phyloP scores from a whole-genome alignment of 257 asterid species.

The Nicotiana knightiana region DNA sequence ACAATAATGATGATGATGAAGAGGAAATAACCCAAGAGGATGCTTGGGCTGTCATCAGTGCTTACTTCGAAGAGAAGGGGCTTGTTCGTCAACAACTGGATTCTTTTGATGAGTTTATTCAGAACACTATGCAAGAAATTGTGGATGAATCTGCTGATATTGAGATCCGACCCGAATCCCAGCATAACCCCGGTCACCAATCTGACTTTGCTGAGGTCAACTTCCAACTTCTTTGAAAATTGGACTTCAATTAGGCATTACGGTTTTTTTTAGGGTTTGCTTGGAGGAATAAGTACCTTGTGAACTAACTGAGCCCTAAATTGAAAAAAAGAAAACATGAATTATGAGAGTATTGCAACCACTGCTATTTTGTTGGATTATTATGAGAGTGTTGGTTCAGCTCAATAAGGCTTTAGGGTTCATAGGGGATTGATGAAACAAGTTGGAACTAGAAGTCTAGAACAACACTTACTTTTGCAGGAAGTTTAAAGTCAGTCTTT shows the following conservation, averaged over 20 bases:
- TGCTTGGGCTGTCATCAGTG: constrained; percentile 97
- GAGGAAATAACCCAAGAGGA: constrained; percentile 95
- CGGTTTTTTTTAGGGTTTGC: neutral
- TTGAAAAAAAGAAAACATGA: neutral
- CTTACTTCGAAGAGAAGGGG: constrained; percentile 94
- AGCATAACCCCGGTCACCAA: constrained; percentile 90
- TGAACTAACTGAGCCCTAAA: neutral
- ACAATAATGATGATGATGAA: constrained; percentile 40
- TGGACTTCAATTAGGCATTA: neutral
- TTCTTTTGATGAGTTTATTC: constrained; percentile 92
- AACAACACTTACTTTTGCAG: neutral
- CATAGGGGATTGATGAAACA: neutral
- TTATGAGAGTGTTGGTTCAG: neutral
- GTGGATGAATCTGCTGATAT: constrained; percentile 92
- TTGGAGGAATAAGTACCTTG: neutral
- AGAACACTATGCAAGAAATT: constrained; percentile 97
- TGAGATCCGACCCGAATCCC: constrained; percentile 95
- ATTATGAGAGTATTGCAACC: too few relatives aligned
- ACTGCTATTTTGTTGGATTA: neutral
- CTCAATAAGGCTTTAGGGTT: neutral
- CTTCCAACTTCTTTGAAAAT: neutral
- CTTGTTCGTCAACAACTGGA: constrained; percentile 93
- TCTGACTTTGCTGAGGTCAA: constrained; percentile 86
- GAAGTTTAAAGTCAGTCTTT: neutral
- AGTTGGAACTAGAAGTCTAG: neutral